Base-by-base conservation (phyloP, 1,284 basidiomycete genomes). In the Moesziomyces parantarcticus region DNA sequence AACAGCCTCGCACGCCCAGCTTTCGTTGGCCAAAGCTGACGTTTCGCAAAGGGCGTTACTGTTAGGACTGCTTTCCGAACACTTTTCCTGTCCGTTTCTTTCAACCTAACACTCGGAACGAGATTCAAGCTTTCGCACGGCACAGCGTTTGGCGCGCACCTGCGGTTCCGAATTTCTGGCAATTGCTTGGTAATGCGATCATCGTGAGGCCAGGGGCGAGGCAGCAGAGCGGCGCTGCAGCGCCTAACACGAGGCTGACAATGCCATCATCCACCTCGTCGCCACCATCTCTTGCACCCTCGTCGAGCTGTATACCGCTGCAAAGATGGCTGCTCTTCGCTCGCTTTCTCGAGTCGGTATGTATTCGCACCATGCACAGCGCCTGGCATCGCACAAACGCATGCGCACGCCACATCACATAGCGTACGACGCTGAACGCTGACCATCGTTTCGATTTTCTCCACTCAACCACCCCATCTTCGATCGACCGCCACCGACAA, bases 161-260 rank as follows among this genome's bases (percentile, higher is more conserved):
- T 13, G 52, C 64, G 64, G 66, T 47, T 63, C 66, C 66, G 66
- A 69, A 52, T 50, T 50, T 57, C 20, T 4, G 3, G 39, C 20
- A 21, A 14, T 32, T 62, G 69, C 58, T 72, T 72, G 69, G 69
- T 72, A 72, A 72, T 72, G 69, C 59, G 69, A 67, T 59, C 46
- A 41, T 53, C 47, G 14, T 39, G 16, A 39, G 16, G 36, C 36
- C 36, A 39, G 36, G 14, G 7, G 36, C n/a, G 6, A 39, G 36
- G 36, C 36, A 18, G 36, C 36, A 39, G 11, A 41, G 32, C 44
- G 13, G n/a, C 34, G 22, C 51, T 67, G 53, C 53, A 56, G 53
- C 47, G 20, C 34, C 41, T 47, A 53, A n/a, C 14, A 39, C 5
- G 21, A 39, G 26, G 34, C 25, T 14, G 13, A 21, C n/a, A 26